A percentile compares a stretch with the other conserved stretches of the same genome.
These are phyloP conservation scores for Apostasia ramifera DNA, from an alignment of 106 monocot species.

Conservation along the genomic window DNA sequence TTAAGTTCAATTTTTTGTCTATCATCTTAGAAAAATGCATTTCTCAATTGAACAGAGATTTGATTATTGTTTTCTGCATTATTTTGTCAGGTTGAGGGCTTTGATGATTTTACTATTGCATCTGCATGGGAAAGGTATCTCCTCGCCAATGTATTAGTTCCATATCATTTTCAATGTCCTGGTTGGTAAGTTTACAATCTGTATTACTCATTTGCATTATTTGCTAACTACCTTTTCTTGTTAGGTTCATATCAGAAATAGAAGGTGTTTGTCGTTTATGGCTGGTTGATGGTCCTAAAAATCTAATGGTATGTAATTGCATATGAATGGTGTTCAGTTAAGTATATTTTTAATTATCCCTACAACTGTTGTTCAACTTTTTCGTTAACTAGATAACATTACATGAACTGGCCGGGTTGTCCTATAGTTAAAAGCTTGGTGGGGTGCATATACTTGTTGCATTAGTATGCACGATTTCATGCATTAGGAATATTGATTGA, in stretches of 20 bases:
- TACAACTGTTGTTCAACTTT: not conserved
- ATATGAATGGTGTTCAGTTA: not conserved
- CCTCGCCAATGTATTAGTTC: not conserved
- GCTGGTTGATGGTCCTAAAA: conserved; percentile 80
- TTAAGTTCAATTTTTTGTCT: not conserved
- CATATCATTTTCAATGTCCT: not conserved
- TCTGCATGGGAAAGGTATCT: conserved; percentile 97
- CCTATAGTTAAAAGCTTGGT: not conserved
- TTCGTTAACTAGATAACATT: not conserved
- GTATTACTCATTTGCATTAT: not conserved
- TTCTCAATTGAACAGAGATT: not conserved
- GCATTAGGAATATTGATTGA: not conserved
- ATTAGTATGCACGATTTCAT: no score
- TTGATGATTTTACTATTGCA: conserved; percentile 97
- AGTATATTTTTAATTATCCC: not conserved
- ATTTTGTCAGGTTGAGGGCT: conserved; percentile 62
- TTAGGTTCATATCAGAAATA: conserved; percentile 94
- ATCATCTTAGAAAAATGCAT: not conserved
- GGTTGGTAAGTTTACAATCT: not conserved
- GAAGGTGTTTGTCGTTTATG: conserved; percentile 81
- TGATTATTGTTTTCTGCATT: not conserved
- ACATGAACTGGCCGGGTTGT: not conserved
- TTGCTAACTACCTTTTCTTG: conserved; percentile 4
- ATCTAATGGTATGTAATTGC: conserved; percentile 53
- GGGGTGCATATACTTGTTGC: not conserved